These are phyloP conservation scores for Gymnopilus junonius DNA, from an alignment of 768 basidiomycete species.

Conservation along the genomic window DNA sequence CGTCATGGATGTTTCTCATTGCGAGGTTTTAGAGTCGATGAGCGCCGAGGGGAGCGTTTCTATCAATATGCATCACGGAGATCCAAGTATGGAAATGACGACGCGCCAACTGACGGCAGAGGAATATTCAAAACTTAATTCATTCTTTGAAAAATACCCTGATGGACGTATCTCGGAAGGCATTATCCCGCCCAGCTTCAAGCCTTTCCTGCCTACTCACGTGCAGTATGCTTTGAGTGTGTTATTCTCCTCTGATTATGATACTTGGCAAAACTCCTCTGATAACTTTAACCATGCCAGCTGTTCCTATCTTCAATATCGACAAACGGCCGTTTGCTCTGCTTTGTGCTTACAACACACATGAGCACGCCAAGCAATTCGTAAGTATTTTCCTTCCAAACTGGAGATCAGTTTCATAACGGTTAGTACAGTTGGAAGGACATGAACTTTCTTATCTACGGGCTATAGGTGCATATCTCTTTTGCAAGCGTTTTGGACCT, in stretches of 20 bases:
- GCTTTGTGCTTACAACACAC: slow-evolving; percentile 89
- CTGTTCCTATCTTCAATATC: slow-evolving; percentile 91
- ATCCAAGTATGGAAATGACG: slow-evolving; percentile 54
- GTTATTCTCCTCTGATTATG: slow-evolving; percentile 29
- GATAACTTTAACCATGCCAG: slow-evolving; percentile 39
- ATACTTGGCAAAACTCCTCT: background rate
- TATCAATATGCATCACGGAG: slow-evolving; percentile 73
- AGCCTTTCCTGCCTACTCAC: slow-evolving; percentile 78
- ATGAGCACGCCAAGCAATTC: slow-evolving; percentile 79
- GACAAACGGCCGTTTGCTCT: slow-evolving; percentile 92
- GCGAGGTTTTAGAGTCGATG: slow-evolving; percentile 82
- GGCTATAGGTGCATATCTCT: slow-evolving; percentile 68
- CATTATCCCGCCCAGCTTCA: slow-evolving; percentile 81
- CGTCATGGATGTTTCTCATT: slow-evolving; percentile 91
- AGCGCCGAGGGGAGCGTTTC: slow-evolving; percentile 63
- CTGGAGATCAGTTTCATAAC: background rate
- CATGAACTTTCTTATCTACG: slow-evolving; percentile 91
- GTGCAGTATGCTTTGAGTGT: slow-evolving; percentile 89
- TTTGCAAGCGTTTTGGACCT: background rate
- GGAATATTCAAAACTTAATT: slow-evolving; percentile 75
- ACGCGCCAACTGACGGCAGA: slow-evolving; percentile 63
- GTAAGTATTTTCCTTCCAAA: slow-evolving; percentile 42
- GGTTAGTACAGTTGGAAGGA: slow-evolving; percentile 67
- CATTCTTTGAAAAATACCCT: slow-evolving; percentile 78
- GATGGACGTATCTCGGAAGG: slow-evolving; percentile 91